Evolutionary conservation across 192 early-diverging fungal genomes (phyloP), one percentile per base, ranked within the genome.

Genomic region (Geranomyces variabilis): DNA sequence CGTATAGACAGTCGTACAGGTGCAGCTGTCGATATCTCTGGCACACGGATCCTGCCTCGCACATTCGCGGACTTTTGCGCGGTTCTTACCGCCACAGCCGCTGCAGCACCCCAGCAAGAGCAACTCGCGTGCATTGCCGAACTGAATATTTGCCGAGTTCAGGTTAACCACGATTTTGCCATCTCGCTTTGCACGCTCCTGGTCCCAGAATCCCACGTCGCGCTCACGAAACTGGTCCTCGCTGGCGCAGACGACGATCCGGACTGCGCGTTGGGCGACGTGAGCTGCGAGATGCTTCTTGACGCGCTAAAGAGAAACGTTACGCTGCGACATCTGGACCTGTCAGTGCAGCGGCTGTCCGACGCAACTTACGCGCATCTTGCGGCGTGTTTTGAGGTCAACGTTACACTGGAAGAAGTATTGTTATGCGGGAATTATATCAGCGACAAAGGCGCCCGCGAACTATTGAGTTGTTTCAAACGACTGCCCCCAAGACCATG

Each of bases 21-120:
- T 28, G 21, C 17, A 29, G 29, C 5, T 28, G 15, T 60, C 21
- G 29, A 33, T 60, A 28, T 60, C 8, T 60, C 58, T 3, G 31
- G 29, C 21, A 60, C 58, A 7, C 58, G 58, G 12, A 60, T 60
- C 31, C 31, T 28, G 8, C 58, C 58, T 7, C 58, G 58, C 3
- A 60, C 58, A 34, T 60, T 60, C 29, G 29, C 29, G 19, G 58
- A 60, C 7, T 60, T 60, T 34, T 60, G 58, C 58, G 29, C 15
- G 5, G 58, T 60, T 6, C 29, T 60, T 7, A 26, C 58, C 5
- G 58, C 58, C 58, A 9, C 29, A 60, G 58, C 58, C 8, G 17
- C 29, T 26, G 29, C 15, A 7, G 31, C 24, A 28, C 51, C 3
- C 7, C 51, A 24, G 24, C 51, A 53, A 3, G 7, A 53, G 51